These are phyloP conservation scores for Scheffersomyces segobiensis DNA, from an alignment of 1,139 yeast genomes.

Conservation along the genomic window DNA sequence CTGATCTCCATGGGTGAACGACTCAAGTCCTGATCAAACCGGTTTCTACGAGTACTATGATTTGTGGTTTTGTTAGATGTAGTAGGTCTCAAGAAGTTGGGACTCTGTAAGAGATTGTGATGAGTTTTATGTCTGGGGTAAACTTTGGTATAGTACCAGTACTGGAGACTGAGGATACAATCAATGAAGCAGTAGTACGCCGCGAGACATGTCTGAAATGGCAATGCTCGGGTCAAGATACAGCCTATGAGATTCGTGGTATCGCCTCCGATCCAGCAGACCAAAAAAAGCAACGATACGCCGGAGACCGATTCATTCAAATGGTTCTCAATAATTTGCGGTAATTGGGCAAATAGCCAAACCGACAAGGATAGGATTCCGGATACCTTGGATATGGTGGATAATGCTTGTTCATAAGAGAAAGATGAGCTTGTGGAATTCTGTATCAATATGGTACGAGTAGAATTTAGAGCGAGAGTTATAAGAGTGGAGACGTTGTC, in stretches of 20 bases:
- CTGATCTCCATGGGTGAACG: conserved; percentile 10
- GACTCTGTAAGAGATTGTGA: conserved; percentile 18
- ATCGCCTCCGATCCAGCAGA: conserved; percentile 27
- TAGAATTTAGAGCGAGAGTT: background rate
- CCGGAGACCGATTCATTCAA: conserved; percentile 25
- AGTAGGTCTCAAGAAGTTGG: conserved; percentile 13
- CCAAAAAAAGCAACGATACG: conserved; percentile 19
- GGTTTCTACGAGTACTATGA: conserved; percentile 7
- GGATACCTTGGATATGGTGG: conserved; percentile 15
- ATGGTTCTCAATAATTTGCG: conserved; percentile 28
- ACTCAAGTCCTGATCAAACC: conserved; percentile 6
- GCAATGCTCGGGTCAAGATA: conserved; percentile 22
- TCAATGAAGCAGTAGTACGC: conserved; percentile 27
- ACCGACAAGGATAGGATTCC: conserved; percentile 31
- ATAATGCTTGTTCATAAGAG: conserved; percentile 4
- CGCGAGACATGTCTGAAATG: conserved; percentile 27
- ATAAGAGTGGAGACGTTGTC: background rate
- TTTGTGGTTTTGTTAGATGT: background rate
- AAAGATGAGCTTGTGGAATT: background rate
- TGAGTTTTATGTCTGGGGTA: conserved; percentile 18
- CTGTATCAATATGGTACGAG: background rate
- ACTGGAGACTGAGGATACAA: conserved; percentile 21
- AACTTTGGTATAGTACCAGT: conserved; percentile 26
- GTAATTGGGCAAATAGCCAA: conserved; percentile 30
- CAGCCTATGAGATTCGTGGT: conserved; percentile 24